Percentiles rank a stretch among this genome's conserved stretches.
These are phyloP conservation scores for Sambucus nigra DNA, from an alignment of 129 eudicot species.

Conservation along the genomic window DNA sequence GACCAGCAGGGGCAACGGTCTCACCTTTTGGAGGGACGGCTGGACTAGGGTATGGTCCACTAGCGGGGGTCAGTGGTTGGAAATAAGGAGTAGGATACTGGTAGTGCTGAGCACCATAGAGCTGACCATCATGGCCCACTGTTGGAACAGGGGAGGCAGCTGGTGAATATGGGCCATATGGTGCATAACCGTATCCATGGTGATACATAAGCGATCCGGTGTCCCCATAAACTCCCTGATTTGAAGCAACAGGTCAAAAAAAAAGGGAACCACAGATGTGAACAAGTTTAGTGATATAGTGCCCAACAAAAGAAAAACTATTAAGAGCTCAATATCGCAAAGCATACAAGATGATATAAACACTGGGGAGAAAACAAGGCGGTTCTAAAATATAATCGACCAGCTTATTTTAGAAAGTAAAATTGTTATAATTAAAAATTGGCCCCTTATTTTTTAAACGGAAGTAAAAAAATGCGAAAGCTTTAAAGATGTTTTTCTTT, in stretches of 20 bases:
- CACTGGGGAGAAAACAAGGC: no score
- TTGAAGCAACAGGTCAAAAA: neutral
- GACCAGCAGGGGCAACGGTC: slow-evolving; percentile 36
- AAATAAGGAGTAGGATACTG: slow-evolving; percentile 64
- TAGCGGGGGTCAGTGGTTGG: slow-evolving; percentile 44
- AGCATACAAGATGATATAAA: no score
- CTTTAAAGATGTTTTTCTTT: no score
- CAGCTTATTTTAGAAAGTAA: no score
- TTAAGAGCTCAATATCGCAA: no score
- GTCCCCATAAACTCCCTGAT: slow-evolving; percentile 67
- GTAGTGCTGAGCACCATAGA: slow-evolving; percentile 72
- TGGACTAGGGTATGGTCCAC: slow-evolving; percentile 34
- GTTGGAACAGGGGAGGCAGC: slow-evolving; percentile 66
- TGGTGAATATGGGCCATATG: slow-evolving; percentile 71
- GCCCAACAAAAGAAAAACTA: no score
- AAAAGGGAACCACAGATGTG: no score
- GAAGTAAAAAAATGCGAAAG: no score
- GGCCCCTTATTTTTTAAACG: no score
- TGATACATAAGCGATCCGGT: slow-evolving; percentile 54
- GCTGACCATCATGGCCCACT: slow-evolving; percentile 69
- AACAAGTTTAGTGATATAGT: no score
- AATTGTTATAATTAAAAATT: no score
- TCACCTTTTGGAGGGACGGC: slow-evolving; percentile 48
- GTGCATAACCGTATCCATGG: slow-evolving; percentile 66
- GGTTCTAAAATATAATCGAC: no score